Evolutionary conservation across 129 eudicot genomes (phyloP).

Genomic region (Lactuca saligna): DNA sequence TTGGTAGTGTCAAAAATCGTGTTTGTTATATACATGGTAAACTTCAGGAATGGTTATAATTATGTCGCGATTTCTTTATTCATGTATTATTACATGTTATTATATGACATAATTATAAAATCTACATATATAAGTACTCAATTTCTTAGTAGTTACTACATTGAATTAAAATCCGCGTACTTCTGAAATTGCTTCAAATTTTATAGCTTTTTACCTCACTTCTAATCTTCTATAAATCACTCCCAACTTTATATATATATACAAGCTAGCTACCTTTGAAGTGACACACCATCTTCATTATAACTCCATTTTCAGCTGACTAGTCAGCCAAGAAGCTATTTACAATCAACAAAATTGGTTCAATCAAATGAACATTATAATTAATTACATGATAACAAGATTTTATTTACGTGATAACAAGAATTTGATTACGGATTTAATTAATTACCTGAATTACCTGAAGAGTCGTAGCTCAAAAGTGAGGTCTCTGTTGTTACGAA

Average conservation of each 20-base stretch:
- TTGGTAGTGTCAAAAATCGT: not conserved
- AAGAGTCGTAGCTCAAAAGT: slow-evolving; percentile 17
- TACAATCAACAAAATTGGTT: not conserved
- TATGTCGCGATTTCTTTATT: not conserved
- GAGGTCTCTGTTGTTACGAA: slow-evolving; percentile 20
- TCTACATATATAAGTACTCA: not conserved
- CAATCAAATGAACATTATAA: not conserved
- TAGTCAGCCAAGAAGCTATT: slow-evolving; percentile 9
- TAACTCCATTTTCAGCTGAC: slow-evolving; percentile 35
- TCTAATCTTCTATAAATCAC: slow-evolving; percentile 13
- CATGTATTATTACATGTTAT: not conserved
- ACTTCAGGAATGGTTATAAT: not conserved
- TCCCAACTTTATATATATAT: slow-evolving; percentile 3
- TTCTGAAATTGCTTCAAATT: not conserved
- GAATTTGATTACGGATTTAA: not conserved
- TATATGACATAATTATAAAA: not conserved
- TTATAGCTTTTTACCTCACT: slow-evolving; percentile 1
- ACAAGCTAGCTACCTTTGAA: slow-evolving; percentile 5
- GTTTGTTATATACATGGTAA: not conserved
- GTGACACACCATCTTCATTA: slow-evolving; percentile 24
- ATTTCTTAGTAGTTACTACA: not conserved
- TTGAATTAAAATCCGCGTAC: not conserved
- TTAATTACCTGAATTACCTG: slow-evolving; percentile 22
- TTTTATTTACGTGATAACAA: not conserved
- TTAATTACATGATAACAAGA: not conserved